Evolutionary conservation across 2,329 filamentous ascomycete species (phyloP).

Genomic region (Penicillium oxalicum): DNA sequence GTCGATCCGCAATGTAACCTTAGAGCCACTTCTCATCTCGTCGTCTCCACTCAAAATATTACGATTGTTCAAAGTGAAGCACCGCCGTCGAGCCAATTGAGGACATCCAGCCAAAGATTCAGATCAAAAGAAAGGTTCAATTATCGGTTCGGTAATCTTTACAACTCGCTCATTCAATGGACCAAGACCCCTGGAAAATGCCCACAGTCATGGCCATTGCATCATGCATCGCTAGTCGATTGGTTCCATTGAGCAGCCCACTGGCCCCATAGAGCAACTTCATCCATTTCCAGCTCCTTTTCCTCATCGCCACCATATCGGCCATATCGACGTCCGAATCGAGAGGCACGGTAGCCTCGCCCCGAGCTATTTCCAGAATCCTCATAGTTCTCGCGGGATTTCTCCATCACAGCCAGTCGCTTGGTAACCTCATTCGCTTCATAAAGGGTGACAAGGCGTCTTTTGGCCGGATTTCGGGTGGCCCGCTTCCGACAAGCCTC

Average conservation of each 20-base stretch:
- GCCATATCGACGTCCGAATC: not conserved
- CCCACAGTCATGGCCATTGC: too few species aligned
- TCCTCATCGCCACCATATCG: not conserved
- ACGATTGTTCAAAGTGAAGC: too few species aligned
- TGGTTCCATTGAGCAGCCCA: not conserved
- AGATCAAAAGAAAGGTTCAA: too few species aligned
- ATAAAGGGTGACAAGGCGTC: conserved; percentile 50
- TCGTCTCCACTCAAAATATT: too few species aligned
- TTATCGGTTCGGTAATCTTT: too few species aligned
- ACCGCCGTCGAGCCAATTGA: too few species aligned
- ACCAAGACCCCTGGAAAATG: too few species aligned
- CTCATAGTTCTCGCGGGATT: not conserved
- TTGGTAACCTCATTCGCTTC: conserved; percentile 59
- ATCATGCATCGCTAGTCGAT: not conserved
- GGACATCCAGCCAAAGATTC: too few species aligned
- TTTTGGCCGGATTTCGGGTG: conserved; percentile 32
- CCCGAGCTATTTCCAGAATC: not conserved
- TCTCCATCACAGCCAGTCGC: conserved; percentile 33
- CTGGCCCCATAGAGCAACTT: conserved; percentile 9
- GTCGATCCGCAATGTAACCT: too few species aligned
- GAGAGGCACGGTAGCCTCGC: too few species aligned
- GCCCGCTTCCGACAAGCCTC: conserved; percentile 32
- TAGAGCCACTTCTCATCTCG: too few species aligned
- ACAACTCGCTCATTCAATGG: too few species aligned
- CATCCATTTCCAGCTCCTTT: conserved; percentile 9